A percentile compares a stretch with the other conserved stretches of the same genome.
Conservation (phyloP, 345 rosid genomes). For the Draba incana region DNA sequence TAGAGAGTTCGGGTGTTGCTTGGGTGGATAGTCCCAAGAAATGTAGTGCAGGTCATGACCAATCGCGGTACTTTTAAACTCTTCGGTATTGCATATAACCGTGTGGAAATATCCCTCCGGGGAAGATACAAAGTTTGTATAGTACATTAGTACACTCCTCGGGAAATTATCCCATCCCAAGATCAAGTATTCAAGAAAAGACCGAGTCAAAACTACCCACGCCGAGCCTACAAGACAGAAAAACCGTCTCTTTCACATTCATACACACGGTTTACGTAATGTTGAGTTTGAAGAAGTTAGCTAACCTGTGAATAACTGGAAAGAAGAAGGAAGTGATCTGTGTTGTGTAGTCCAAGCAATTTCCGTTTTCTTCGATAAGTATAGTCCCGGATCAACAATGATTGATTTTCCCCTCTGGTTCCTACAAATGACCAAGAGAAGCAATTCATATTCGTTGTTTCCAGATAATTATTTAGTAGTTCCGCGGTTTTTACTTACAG, state of each 20-base stretch:
- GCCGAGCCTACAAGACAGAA: conserved; percentile 68
- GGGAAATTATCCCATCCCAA: conserved; percentile 98
- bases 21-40: conserved; percentile 92
- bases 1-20: conserved; percentile 90
- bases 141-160: conserved; percentile 80
- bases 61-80: conserved; percentile 71
- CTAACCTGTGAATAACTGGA: conserved; percentile 86
- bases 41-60: conserved; percentile 95
- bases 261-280: not conserved
- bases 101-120: conserved; percentile 97
- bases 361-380: conserved; percentile 87
- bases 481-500: conserved; percentile 51
- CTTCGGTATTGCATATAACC: conserved; percentile 77
- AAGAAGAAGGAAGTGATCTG: conserved; percentile 83
- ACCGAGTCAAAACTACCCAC: conserved; percentile 90
- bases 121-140: conserved; percentile 85
- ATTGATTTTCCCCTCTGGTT: conserved; percentile 84
- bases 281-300: conserved; percentile 4
- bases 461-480: not conserved
- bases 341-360: conserved; percentile 90
- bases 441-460: not conserved
- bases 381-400: conserved; percentile 91
- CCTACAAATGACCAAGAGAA: conserved; percentile 49
- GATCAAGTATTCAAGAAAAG: conserved; percentile 73
- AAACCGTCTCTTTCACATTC: not conserved